These are phyloP conservation scores for Begonia fuchsioides DNA, from an alignment of 306 rosid genomes.

Conservation along the genomic window DNA sequence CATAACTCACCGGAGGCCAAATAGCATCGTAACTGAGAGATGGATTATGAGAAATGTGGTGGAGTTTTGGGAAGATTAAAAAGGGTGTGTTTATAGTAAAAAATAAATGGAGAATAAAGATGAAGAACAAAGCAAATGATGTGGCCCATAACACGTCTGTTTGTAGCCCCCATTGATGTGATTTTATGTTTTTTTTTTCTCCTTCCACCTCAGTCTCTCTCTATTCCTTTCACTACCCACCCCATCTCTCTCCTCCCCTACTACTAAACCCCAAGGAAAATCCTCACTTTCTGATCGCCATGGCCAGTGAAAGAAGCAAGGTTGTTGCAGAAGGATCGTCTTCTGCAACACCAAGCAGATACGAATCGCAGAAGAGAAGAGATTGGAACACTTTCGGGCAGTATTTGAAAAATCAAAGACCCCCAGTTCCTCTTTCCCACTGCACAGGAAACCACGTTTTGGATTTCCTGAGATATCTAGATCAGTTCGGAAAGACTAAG, in stretches of 20 bases:
- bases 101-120: conserved; percentile 12
- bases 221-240: not conserved
- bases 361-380: conserved; percentile 62
- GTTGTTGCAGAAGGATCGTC: conserved; percentile 30
- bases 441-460: conserved; percentile 54
- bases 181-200: conserved; percentile 19
- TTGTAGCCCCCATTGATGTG: conserved; percentile 35
- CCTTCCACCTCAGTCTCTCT: conserved; percentile 7
- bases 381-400: conserved; percentile 76
- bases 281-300: conserved; percentile 2
- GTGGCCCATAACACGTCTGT: conserved; percentile 57
- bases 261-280: not conserved
- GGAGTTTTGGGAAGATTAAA: too few species aligned
- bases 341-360: conserved; percentile 38
- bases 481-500: conserved; percentile 67
- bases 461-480: conserved; percentile 46
- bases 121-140: conserved; percentile 23
- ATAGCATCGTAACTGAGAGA: too few species aligned
- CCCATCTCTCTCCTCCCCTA: conserved; percentile 10
- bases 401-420: conserved; percentile 45
- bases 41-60: too few species aligned
- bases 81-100: too few species aligned
- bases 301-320: conserved; percentile 30
- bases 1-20: too few species aligned
- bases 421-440: conserved; percentile 38